These are phyloP conservation scores for Aspergillus diversus DNA, from an alignment of 495 filamentous ascomycete genomes.

Conservation along the genomic window DNA sequence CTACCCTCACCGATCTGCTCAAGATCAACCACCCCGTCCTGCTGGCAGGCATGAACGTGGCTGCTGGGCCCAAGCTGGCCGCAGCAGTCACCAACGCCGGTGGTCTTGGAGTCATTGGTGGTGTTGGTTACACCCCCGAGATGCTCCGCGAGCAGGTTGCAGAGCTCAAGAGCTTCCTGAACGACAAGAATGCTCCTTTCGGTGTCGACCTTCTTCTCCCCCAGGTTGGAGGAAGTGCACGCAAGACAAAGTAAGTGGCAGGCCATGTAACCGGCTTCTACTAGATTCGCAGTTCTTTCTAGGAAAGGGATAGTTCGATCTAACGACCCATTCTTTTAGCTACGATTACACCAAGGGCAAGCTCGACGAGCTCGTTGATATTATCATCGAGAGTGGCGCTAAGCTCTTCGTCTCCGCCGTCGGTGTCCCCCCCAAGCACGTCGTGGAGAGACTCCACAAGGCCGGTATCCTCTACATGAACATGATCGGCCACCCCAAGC, in stretches of 20 bases:
- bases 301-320: slow-evolving; percentile 3
- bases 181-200: slow-evolving; percentile 97
- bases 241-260: slow-evolving; percentile 84
- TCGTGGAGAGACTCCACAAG: slow-evolving; percentile 88
- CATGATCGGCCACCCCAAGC: slow-evolving; percentile 99
- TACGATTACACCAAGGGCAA: slow-evolving; percentile 99
- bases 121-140: slow-evolving; percentile 94
- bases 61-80: slow-evolving; percentile 94
- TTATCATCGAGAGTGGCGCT: slow-evolving; percentile 88
- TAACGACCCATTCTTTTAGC: slow-evolving; percentile 53
- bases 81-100: slow-evolving; percentile 97
- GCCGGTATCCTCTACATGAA: slow-evolving; percentile 96
- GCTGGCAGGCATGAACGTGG: slow-evolving; percentile 98
- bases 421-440: slow-evolving; percentile 84
- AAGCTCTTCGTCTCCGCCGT: slow-evolving; percentile 96
- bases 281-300: background rate
- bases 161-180: slow-evolving; percentile 87
- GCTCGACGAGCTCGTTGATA: slow-evolving; percentile 85
- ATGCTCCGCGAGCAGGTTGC: slow-evolving; percentile 95
- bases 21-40: slow-evolving; percentile 96
- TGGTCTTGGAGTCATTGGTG: slow-evolving; percentile 94
- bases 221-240: slow-evolving; percentile 88
- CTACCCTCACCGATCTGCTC: slow-evolving; percentile 89
- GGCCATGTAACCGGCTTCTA: background rate
- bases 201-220: slow-evolving; percentile 94